phyloP scores from a whole-genome alignment of 331 rosid genomes.

The Quercus lobata region DNA sequence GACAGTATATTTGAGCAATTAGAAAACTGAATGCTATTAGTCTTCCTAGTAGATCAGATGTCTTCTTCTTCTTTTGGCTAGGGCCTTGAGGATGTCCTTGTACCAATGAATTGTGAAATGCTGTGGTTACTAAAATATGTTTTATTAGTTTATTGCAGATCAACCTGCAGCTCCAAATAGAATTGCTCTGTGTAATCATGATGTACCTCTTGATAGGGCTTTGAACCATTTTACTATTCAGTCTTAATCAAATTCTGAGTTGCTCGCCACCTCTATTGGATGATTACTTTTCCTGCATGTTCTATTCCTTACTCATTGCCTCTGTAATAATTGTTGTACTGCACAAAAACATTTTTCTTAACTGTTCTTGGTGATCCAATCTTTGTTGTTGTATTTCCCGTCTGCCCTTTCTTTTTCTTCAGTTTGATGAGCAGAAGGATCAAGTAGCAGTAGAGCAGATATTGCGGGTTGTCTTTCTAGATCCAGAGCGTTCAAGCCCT shows the following conservation, averaged over 20 bases:
- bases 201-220: not conserved
- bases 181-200: not conserved
- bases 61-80: too few relatives aligned
- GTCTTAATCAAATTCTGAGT: not conserved
- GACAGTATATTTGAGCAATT: not conserved
- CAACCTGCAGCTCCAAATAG: not conserved
- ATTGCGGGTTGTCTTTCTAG: slow-evolving; percentile 81
- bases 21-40: too few relatives aligned
- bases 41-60: too few relatives aligned
- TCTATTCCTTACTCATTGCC: not conserved
- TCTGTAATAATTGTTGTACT: not conserved
- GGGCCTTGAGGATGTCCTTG: too few relatives aligned
- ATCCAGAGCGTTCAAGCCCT: slow-evolving; percentile 75
- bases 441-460: slow-evolving; percentile 89
- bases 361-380: not conserved
- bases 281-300: not conserved
- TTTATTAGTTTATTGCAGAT: not conserved
- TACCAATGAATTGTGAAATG: too few relatives aligned
- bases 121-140: not conserved
- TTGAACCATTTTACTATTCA: not conserved
- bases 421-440: slow-evolving; percentile 97
- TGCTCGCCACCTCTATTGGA: not conserved
- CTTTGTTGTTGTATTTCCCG: not conserved
- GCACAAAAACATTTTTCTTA: not conserved
- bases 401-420: slow-evolving; percentile 11